These are phyloP conservation scores for Aspergillus tamarii DNA, from an alignment of 2,329 filamentous ascomycete species.

Conservation along the genomic window DNA sequence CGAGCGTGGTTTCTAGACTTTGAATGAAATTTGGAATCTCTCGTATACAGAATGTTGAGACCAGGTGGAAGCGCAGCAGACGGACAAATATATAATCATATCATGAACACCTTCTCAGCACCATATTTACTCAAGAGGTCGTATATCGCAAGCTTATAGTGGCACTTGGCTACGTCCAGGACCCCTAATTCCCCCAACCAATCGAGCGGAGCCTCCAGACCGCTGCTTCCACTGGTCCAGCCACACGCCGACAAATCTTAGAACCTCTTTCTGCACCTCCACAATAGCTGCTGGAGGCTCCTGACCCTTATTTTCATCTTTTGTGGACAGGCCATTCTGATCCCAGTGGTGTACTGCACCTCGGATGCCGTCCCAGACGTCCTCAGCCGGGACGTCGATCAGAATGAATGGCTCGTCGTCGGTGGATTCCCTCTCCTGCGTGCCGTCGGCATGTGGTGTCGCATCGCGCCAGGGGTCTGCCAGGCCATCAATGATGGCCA, in stretches of 20 bases:
- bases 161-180: not conserved
- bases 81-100: too few relatives aligned
- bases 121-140: not conserved
- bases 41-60: not conserved
- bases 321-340: slow-evolving; percentile 23
- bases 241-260: slow-evolving; percentile 69
- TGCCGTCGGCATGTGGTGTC: slow-evolving; percentile 68
- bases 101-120: too few relatives aligned
- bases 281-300: slow-evolving; percentile 56
- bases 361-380: slow-evolving; percentile 35
- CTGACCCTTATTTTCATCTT: slow-evolving; percentile 51
- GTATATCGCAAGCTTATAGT: not conserved
- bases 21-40: not conserved
- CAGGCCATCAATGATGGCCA: slow-evolving; percentile 77
- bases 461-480: slow-evolving; percentile 80
- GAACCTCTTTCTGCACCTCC: slow-evolving; percentile 61
- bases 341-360: slow-evolving; percentile 77
- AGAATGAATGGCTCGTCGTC: slow-evolving; percentile 71
- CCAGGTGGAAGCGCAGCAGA: too few relatives aligned
- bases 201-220: not conserved
- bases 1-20: not conserved
- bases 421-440: slow-evolving; percentile 62
- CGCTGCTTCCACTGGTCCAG: slow-evolving; percentile 58
- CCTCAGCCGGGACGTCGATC: slow-evolving; percentile 48
- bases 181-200: not conserved